Base-by-base conservation (phyloP, 2,329 filamentous ascomycete species). In the Falciphora oryzae region DNA sequence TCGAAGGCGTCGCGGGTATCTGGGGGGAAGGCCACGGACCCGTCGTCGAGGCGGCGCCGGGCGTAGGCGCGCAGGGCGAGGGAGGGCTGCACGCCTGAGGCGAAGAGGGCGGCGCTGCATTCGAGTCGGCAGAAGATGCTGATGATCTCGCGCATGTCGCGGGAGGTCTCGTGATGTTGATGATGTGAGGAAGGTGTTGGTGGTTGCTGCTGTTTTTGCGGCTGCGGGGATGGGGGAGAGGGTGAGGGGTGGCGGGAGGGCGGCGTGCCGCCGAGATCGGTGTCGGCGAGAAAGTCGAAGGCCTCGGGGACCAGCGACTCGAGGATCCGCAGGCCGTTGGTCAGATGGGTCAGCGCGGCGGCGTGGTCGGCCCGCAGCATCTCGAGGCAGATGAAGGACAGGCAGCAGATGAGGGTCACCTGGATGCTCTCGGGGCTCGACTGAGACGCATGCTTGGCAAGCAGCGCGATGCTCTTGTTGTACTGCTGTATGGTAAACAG, bases 401-500 rank as follows among this genome's bases (percentile, higher is more conserved):
- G 66, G 53, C 71, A 73, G 66, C 71, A 73, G 50, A 71, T 63
- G 32, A 73, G 69, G 2, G 69, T 71, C 14, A 72, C 61, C 25
- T 66, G 67, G 6, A 73, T 69, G 66, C 69, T 71, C n/a, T 70
- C 69, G 8, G 65, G 59, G 29, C 66, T 67, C 4, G 68, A 67
- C 4, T 69, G 70, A 6, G 65, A 66, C 8, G 70, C 70, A 62
- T 73, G 71, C 50, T 63, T 65, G 35, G 71, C 70, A 22, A 77
- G 70, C 27, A 72, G 70, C 61, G 73, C 73, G 63, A 79, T 75
- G 27, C 76, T 74, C 13, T 71, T 69, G 67, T 74, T 76, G 67
- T 79, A 78, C 63, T 78, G 75, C 64, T 75, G 72, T 65, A 78
- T 74, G 57, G 73, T 73, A 67, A 78, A 76, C 7, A 75, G 68